Base-by-base conservation (phyloP, 164 flowering plant genomes). In the Taxillus chinensis region DNA sequence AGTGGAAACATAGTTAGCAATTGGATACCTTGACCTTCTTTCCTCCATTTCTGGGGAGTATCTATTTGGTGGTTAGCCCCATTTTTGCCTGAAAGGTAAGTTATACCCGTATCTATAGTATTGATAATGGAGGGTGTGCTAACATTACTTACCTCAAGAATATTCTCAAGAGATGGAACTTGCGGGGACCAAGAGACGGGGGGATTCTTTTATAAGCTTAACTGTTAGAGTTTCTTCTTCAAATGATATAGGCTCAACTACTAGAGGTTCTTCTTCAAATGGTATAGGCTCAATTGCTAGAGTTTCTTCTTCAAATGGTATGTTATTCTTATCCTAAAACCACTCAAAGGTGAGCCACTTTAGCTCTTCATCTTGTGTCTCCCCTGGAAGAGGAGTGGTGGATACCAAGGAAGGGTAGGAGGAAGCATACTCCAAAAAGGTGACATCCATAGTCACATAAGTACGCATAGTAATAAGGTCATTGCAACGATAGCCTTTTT, bases 361-460 rank as follows among this genome's bases (percentile, higher is more conserved):
- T 1, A 9, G 52, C 52, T 49, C 52, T 49, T 49, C 52, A 49
- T 11, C 52, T 49, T 2, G 52, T 49, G 5, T 49, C 52, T 3
- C 14, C 52, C 52, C 14, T 12, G 4, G 52, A 49, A 49, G 12
- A 49, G 52, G 13, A 49, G 52, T 9, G 4, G 10, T 49, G 52
- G 52, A n/a, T 4, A n/a, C 14, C 13, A 2, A 11, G 52, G 13
- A 55, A 17, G 27, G 27, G 27, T 27, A 27, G 27, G 6, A 55
- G 13, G 41, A 1, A 5, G 15, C 58, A 8, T 0, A 17, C 13
- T 55, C 58, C 1, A 17, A 12, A 14, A 55, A 55, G 1, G 37
- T 55, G 13, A 55, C 58, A 55, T 55, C 58, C 39, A 55, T 55
- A 55, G 58, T 17, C 39, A 55, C 41, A 55, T 55, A 55, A 15